Percentiles rank a stretch among this genome's conserved stretches.
Evolutionary conservation across 805 yeast species (phyloP).

Genomic region (Teunomyces panamensis): DNA sequence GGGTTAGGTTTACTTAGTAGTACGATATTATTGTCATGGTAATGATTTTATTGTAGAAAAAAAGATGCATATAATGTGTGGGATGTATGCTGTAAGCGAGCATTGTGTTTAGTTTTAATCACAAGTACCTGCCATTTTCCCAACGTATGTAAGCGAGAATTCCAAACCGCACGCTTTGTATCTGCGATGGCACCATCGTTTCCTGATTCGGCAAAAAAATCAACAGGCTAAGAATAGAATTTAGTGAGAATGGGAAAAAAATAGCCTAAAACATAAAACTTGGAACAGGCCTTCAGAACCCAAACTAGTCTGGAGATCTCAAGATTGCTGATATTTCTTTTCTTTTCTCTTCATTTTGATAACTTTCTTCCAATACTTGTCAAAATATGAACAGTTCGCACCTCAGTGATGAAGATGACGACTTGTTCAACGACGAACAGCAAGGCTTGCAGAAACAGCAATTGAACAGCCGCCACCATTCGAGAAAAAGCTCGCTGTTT

Average conservation of each 20-base stretch:
- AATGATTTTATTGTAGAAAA: too few relatives aligned
- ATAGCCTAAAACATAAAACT: background rate
- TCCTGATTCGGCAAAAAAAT: slow-evolving; percentile 6
- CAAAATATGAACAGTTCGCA: background rate
- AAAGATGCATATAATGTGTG: too few relatives aligned
- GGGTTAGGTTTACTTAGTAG: too few relatives aligned
- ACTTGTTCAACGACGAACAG: slow-evolving; percentile 9
- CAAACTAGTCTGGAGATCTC: background rate
- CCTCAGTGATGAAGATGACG: slow-evolving; percentile 9
- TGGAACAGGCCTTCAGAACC: background rate
- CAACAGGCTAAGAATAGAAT: slow-evolving; percentile 8
- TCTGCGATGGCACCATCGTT: background rate
- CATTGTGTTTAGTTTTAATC: too few relatives aligned
- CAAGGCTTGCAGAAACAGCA: background rate
- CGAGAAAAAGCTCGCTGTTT: slow-evolving; percentile 8
- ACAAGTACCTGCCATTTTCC: too few relatives aligned
- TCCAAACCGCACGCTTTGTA: too few relatives aligned
- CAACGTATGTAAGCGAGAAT: too few relatives aligned
- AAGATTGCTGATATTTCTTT: background rate
- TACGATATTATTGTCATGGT: too few relatives aligned
- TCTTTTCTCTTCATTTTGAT: background rate
- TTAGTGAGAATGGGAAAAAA: background rate
- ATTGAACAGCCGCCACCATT: slow-evolving; percentile 4
- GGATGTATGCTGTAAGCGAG: too few relatives aligned
- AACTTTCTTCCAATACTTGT: background rate